Evolutionary conservation across 2,329 filamentous ascomycete species (phyloP), one percentile per base, ranked within the genome.

Genomic region (Macrophomina phaseolina): DNA sequence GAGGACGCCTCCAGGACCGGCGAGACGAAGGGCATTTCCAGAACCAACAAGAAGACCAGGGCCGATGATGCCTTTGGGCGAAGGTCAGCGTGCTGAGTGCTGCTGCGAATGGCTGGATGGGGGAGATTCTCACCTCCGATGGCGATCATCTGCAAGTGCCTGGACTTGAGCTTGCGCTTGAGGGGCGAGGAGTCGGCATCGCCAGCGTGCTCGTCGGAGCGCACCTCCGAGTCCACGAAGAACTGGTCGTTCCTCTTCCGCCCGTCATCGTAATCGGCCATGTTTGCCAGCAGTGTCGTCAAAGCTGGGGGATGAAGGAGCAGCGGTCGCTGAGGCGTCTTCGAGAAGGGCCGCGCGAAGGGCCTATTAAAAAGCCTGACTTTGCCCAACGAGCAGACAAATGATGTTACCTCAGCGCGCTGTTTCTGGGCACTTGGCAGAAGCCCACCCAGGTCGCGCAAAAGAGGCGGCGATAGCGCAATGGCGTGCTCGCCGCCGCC

Each of bases 111-210:
- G 36, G 36, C 11, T 8, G 6, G 4, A 12, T 38, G 11, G 1
- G 36, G 11, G 36, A 38, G 36, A 38, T 7, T 38, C 67, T 56
- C 64, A 67, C 70, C 71, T 67, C 71, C 71, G 65, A 72, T 71
- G 40, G 71, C 69, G 48, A 72, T 72, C 70, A 72, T 72, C 68
- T 71, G 69, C 45, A 73, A 48, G 64, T 73, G 69, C 40, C 71
- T 62, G 14, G 67, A 68, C 67, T 73, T 72, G 46, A 73, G 61
- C 56, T 69, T 70, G 28, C 71, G 67, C 66, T 71, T 68, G 53
- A 73, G 64, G 2, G 69, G 70, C 36, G 52, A 40, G 45, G 67
- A 70, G 18, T 58, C 63, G 38, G 28, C 63, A 30, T 45, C 30
- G 5, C 16, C 40, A 16, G 16, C 6, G 30, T 38, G 40, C 42